These are phyloP conservation scores for Quercus alba DNA, from an alignment of 306 rosid genomes.

Conservation along the genomic window DNA sequence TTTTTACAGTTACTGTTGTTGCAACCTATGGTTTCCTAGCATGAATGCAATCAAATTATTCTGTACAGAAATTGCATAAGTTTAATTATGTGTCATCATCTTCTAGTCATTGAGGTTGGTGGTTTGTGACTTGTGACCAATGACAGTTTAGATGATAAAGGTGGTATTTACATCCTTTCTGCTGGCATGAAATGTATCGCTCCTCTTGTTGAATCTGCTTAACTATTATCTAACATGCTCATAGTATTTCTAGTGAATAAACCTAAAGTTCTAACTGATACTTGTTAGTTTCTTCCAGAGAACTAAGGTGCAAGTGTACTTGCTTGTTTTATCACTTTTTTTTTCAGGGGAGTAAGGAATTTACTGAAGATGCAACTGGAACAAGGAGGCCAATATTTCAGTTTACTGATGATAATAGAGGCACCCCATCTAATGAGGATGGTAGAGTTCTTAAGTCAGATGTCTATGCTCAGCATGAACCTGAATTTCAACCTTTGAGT, in stretches of 20 bases:
- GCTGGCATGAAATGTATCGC: background rate
- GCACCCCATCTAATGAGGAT: slow-evolving; percentile 24
- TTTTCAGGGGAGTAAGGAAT: slow-evolving; percentile 48
- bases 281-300: background rate
- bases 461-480: slow-evolving; percentile 20
- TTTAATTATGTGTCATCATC: background rate
- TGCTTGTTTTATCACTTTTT: slow-evolving; percentile 11
- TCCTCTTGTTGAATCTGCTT: slow-evolving; percentile 12
- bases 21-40: background rate
- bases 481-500: slow-evolving; percentile 20
- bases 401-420: slow-evolving; percentile 23
- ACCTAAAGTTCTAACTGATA: background rate
- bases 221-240: background rate
- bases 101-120: background rate
- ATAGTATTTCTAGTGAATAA: background rate
- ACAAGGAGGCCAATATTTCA: slow-evolving; percentile 20
- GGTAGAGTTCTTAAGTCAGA: slow-evolving; percentile 29
- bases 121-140: background rate
- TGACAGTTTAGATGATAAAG: background rate
- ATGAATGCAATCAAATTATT: background rate
- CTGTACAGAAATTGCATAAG: background rate
- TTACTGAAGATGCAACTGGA: slow-evolving; percentile 21
- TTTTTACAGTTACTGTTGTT: background rate
- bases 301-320: background rate
- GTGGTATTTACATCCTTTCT: slow-evolving; percentile 7